Base-by-base conservation (phyloP, 225 moss, liverwort and hornwort species). In the Climacium dendroides region DNA sequence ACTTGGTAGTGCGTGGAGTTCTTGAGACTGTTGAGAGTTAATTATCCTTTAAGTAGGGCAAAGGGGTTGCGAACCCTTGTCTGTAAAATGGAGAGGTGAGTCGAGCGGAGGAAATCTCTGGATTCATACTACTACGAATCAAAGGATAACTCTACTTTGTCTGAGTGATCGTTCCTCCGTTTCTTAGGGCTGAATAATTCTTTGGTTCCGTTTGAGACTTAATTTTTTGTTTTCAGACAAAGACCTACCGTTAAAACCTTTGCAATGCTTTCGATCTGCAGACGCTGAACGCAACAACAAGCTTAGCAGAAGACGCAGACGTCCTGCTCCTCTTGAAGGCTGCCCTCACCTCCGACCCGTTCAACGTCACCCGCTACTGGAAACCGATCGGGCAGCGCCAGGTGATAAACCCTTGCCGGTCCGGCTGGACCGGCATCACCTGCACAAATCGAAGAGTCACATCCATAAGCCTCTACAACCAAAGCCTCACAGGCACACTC, bases 381-480 rank as follows among this genome's bases (percentile, higher is more conserved):
- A 94, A 94, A 62, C 92, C 89, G 28, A 88, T 89, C 58, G 94
- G 94, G 50, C 86, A 11, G 85, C 90, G 84, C 3, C 94, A 94
- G 79, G 2, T 57, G 47, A 62, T 92, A 30, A 94, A 94, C 60
- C 92, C 94, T 28, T 94, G 94, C 86, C 69, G 65, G 16, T 83
- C 80, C 1, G 7, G 10, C 58, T 94, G 94, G 94, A 0, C 4
- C 0, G 94, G 94, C 78, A 90, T 94, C n/a, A 91, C 74, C 25
- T 94, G 94, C 89, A 91, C 90, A 15, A 81, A 66, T 81, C 90
- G 94, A 64, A 80, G 94, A 87, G 94, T 94, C 61, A 85, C 90
- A 35, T 86, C 82, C 23, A 87, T 94, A 83, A 50, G 85, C 3
- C 91, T 94, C 43, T 75, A 52, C 78, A 92, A 92, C 47, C 87